Evolutionary conservation across 2,329 filamentous ascomycete species (phyloP), one percentile per base, ranked within the genome.

Genomic region (Gremmenia infestans): DNA sequence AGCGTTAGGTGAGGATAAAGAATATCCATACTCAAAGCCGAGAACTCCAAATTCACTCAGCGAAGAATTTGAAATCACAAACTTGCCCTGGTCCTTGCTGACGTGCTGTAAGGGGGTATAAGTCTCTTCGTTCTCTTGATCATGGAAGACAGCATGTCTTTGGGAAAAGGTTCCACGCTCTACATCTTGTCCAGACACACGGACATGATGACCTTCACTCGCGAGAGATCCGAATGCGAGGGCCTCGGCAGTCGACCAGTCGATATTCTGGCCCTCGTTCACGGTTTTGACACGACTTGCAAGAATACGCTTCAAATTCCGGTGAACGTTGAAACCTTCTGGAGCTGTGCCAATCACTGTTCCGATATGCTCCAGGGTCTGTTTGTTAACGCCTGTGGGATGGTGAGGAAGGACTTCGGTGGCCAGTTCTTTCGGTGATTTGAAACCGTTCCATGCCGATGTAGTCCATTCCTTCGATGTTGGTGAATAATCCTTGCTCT

Each of bases 81-180:
- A 97, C 68, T 90, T 91, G 71, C 88, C 93, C 77, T 99, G 94
- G 68, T 96, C 89, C 67, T 93, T 85, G 77, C 85, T 87, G 65
- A 99, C 76, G 73, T 97, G 78, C 77, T 96, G 89, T 55, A 99
- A 80, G 56, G 94, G 93, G 12, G 91, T 97, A 77, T 95, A 96
- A 5, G 92, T 96, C 65, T 82, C 81, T 77, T 99, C 94, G 52
- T 78, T 95, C 74, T 95, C 91, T 77, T 99, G 94, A 77, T 99
- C 94, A 75, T 99, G 94, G 73, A 99, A 87, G 59, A 99, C 93
- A 59, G 93, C 86, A 74, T 99, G 94, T 68, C 94, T 89, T 78
- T 99, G 94, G 47, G 94, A 97, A 80, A 99, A 99, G 59, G 94
- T 99, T 77, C 94, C 94, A 83, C 94, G 91, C 81, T 99, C 94